Base-by-base conservation (phyloP, 1,284 basidiomycete genomes). In the Boletus sp. region DNA sequence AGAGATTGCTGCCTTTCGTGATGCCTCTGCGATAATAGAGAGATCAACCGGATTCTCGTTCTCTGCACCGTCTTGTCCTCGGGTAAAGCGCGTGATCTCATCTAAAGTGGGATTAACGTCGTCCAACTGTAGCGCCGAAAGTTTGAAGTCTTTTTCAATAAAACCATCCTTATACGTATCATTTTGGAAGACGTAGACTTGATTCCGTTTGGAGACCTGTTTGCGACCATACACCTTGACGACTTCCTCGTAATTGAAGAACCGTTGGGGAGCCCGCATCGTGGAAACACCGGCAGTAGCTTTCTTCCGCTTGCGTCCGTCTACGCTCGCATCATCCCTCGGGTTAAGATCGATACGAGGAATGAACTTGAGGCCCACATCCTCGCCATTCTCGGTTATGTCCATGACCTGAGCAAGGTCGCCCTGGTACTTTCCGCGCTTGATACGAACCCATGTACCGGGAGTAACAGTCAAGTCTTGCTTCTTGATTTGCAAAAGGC, bases 381-480 rank as follows among this genome's bases (percentile, higher is more conserved):
- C 91, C 64, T 98, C 93, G 46, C 93, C 94, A 51, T 94, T 96
- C 64, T 94, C 91, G 8, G 87, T 86, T 51, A 94, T 80, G 61
- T 97, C 94, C 68, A 96, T 77, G 41, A 99, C 91, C 67, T 97
- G 94, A 0, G 95, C 96, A 42, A 99, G 73, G 68, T 99, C 95
- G 30, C 94, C 93, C 35, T 87, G 80, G 66, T 99, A 95, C 66
- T 92, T 95, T 42, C 94, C 94, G 44, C 94, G 84, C 63, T 87
- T 88, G 67, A 98, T 85, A 46, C 96, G 88, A 10, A 98, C 94
- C 96, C 95, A 99, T 59, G 84, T 90, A 27, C 93, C 93, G 2
- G 85, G 83, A 16, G 82, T 83, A 39, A 98, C 81, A 1, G 88
- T 88, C 47, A 88, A 73, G 56, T 94, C 91, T 62, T 94, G 89